Evolutionary conservation across 1,284 basidiomycete genomes (phyloP).

Genomic region (Microbotryomycetes sp.): DNA sequence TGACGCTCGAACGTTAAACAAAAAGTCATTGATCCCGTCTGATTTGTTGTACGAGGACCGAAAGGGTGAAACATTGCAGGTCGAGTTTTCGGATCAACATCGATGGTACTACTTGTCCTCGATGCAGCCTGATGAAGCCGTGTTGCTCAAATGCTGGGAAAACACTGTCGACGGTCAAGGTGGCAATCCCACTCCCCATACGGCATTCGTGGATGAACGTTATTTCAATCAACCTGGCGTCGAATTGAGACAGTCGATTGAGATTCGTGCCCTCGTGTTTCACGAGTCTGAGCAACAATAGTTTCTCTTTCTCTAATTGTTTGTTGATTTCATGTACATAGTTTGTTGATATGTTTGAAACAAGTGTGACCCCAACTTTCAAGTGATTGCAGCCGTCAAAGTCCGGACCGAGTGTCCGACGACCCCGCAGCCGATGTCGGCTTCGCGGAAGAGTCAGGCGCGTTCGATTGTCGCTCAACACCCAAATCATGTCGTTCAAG

Average conservation of each 20-base stretch:
- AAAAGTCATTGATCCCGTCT: slow-evolving; percentile 50
- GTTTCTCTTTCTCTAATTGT: too few species aligned
- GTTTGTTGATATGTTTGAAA: neutral
- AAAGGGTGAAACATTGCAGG: slow-evolving; percentile 55
- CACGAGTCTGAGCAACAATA: slow-evolving; percentile 22
- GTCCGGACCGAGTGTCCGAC: neutral
- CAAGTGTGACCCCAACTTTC: too few species aligned
- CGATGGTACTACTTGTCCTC: slow-evolving; percentile 60
- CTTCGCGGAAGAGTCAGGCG: too few species aligned
- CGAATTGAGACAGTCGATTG: slow-evolving; percentile 23
- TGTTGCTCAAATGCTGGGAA: slow-evolving; percentile 31
- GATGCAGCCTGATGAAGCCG: slow-evolving; percentile 55
- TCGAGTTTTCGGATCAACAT: slow-evolving; percentile 53
- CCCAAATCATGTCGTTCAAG: slow-evolving; percentile 8
- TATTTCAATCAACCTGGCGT: slow-evolving; percentile 18
- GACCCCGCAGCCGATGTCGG: neutral
- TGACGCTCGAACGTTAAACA: slow-evolving; percentile 55
- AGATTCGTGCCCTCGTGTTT: slow-evolving; percentile 26
- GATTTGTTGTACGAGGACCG: slow-evolving; percentile 50
- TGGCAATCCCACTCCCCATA: slow-evolving; percentile 23
- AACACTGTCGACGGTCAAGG: slow-evolving; percentile 2
- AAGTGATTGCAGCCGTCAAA: neutral
- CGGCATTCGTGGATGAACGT: slow-evolving; percentile 18
- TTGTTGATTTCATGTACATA: neutral
- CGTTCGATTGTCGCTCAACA: neutral